Evolutionary conservation across 306 rosid genomes (phyloP).

Genomic region (Malus sylvestris): DNA sequence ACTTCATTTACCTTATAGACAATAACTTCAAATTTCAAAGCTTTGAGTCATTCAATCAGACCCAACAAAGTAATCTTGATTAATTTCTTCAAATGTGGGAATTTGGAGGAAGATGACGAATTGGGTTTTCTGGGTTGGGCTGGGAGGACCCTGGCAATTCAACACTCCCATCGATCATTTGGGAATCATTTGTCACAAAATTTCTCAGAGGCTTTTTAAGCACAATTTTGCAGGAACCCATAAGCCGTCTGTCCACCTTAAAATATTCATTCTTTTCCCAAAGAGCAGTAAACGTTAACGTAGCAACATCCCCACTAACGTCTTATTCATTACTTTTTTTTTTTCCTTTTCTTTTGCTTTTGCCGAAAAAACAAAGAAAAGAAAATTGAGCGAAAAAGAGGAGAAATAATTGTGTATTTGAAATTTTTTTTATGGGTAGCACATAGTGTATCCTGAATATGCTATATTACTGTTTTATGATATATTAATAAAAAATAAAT

Average conservation of each 20-base stretch:
- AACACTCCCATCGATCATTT: not conserved
- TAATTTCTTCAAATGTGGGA: not conserved
- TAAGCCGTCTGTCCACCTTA: not conserved
- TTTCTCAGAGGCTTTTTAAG: not conserved
- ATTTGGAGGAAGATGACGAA: not conserved
- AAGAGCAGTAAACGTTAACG: constrained; percentile 26
- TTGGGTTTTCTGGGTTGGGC: not conserved
- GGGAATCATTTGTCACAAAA: not conserved
- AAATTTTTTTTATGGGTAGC: not conserved
- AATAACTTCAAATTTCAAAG: not conserved
- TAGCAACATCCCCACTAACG: constrained; percentile 13
- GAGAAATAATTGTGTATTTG: not conserved
- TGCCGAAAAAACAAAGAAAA: not conserved
- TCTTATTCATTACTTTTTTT: not conserved
- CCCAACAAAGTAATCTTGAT: not conserved
- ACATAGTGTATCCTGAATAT: too few species aligned
- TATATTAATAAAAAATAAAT: too few species aligned
- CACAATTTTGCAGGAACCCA: not conserved
- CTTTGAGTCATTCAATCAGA: not conserved
- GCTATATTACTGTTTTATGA: too few species aligned
- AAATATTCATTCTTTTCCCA: constrained; percentile 18
- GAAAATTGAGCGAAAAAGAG: not conserved
- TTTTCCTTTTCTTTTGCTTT: not conserved
- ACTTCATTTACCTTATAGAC: not conserved
- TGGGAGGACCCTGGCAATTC: not conserved